Conservation (phyloP, 1,284 basidiomycete genomes). For the Austroboletus novae-zelandiae region DNA sequence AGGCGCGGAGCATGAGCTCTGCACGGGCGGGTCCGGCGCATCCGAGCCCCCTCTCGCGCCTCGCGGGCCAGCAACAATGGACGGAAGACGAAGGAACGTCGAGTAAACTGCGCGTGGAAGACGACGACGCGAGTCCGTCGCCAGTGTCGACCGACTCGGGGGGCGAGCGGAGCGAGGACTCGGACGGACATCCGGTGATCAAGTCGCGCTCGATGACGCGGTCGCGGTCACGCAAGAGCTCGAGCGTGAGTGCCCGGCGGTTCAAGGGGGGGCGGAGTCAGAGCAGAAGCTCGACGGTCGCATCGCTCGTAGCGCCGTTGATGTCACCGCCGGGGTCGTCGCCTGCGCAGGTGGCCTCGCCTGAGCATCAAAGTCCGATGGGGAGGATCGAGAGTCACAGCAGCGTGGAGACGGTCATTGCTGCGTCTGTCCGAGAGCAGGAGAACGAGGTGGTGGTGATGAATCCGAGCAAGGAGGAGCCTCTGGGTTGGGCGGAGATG, state of each 20-base stretch:
- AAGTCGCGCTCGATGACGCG: slow-evolving; percentile 12
- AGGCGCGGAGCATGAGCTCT: slow-evolving; percentile 28
- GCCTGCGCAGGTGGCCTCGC: not conserved
- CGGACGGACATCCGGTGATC: slow-evolving; percentile 8
- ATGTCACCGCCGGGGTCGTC: slow-evolving; percentile 15
- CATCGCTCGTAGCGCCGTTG: slow-evolving; percentile 47
- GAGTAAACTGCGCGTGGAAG: slow-evolving; percentile 32
- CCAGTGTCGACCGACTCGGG: slow-evolving; percentile 52
- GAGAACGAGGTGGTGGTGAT: slow-evolving; percentile 18
- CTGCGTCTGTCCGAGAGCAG: slow-evolving; percentile 35
- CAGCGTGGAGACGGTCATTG: slow-evolving; percentile 68
- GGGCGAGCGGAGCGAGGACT: slow-evolving; percentile 37
- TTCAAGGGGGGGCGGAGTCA: slow-evolving; percentile 29
- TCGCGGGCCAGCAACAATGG: slow-evolving; percentile 52
- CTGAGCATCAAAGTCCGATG: not conserved
- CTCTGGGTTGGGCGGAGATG: slow-evolving; percentile 29
- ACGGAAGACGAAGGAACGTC: slow-evolving; percentile 37
- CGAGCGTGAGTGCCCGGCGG: slow-evolving; percentile 5
- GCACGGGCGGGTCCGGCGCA: slow-evolving; percentile 35
- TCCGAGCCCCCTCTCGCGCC: slow-evolving; percentile 63
- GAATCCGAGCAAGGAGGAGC: slow-evolving; percentile 9
- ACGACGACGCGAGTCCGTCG: slow-evolving; percentile 45
- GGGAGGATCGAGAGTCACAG: slow-evolving; percentile 53
- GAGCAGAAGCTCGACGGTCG: slow-evolving; percentile 61
- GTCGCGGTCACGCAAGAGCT: slow-evolving; percentile 21